phyloP scores from a whole-genome alignment of 768 basidiomycete species.

The Holtermanniella nyarrowii region DNA sequence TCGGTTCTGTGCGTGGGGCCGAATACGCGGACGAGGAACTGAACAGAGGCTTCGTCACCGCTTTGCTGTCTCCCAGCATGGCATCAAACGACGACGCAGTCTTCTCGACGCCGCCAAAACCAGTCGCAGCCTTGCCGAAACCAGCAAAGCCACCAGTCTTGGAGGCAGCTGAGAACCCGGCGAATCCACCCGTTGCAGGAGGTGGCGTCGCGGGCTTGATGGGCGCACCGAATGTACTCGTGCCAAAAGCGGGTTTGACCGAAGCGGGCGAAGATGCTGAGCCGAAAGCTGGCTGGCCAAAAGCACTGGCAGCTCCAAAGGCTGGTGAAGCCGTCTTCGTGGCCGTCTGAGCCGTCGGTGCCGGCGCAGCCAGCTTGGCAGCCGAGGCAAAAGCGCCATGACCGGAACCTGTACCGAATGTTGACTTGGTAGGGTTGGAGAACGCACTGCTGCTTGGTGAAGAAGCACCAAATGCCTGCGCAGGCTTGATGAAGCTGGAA shows the following conservation, averaged over 20 bases:
- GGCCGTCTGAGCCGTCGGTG: conserved; percentile 2
- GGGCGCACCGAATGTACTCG: conserved; percentile 19
- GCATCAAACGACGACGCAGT: too few species aligned
- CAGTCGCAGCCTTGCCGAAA: conserved; percentile 31
- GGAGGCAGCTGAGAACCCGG: conserved; percentile 42
- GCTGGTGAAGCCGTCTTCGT: background rate
- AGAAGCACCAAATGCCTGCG: conserved; percentile 21
- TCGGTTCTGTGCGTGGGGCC: background rate
- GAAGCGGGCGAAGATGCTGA: conserved; percentile 9
- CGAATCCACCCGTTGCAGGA: conserved; percentile 24
- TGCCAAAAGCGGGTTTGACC: conserved; percentile 13
- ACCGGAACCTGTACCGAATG: background rate
- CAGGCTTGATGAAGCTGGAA: conserved; percentile 35
- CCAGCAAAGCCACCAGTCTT: conserved; percentile 23
- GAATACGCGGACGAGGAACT: background rate
- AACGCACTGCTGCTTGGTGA: conserved; percentile 19
- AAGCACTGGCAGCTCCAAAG: conserved; percentile 6
- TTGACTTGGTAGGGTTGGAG: background rate
- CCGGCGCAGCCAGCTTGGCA: background rate
- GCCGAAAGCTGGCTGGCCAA: conserved; percentile 22
- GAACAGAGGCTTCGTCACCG: too few species aligned
- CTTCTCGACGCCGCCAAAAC: background rate
- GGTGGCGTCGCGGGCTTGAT: conserved; percentile 39
- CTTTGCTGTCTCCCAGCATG: too few species aligned
- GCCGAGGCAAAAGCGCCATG: conserved; percentile 1